These are phyloP conservation scores for Ceratocystis colombiana DNA, from an alignment of 2,329 filamentous ascomycete genomes.

Conservation along the genomic window DNA sequence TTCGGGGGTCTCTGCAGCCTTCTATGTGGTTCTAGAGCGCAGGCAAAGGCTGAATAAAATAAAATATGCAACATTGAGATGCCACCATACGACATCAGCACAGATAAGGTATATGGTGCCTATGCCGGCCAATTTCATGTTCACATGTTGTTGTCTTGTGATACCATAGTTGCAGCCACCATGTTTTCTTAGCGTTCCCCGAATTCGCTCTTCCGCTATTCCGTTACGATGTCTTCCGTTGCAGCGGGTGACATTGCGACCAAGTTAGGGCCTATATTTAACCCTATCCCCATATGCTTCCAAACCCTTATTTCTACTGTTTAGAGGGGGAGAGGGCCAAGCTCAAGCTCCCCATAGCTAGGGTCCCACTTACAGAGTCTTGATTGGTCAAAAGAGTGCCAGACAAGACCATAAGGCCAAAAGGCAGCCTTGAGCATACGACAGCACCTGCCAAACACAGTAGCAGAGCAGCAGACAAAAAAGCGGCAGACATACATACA, in stretches of 20 bases:
- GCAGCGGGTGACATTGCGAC: background rate
- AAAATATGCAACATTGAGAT: too few relatives aligned
- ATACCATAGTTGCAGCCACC: background rate
- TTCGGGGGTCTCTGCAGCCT: background rate
- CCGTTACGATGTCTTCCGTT: constrained; percentile 6
- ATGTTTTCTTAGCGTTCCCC: background rate
- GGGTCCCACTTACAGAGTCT: constrained; percentile 8
- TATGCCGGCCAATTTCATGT: too few relatives aligned
- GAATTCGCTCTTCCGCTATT: constrained; percentile 7
- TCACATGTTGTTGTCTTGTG: background rate
- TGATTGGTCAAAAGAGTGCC: constrained; percentile 25
- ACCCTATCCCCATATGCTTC: background rate
- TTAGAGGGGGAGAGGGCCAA: background rate
- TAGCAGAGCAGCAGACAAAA: background rate
- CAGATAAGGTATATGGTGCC: too few relatives aligned
- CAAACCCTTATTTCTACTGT: background rate
- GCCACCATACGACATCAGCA: too few relatives aligned
- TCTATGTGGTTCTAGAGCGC: constrained; percentile 2
- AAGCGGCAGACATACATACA: background rate
- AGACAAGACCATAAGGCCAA: constrained; percentile 25
- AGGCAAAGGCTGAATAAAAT: background rate
- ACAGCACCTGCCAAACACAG: constrained; percentile 27
- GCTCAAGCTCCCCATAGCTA: constrained; percentile 17
- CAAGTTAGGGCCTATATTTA: background rate
- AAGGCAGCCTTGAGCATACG: constrained; percentile 30